Evolutionary conservation across 805 yeast species (phyloP).

Genomic region (Starmerella vitae): DNA sequence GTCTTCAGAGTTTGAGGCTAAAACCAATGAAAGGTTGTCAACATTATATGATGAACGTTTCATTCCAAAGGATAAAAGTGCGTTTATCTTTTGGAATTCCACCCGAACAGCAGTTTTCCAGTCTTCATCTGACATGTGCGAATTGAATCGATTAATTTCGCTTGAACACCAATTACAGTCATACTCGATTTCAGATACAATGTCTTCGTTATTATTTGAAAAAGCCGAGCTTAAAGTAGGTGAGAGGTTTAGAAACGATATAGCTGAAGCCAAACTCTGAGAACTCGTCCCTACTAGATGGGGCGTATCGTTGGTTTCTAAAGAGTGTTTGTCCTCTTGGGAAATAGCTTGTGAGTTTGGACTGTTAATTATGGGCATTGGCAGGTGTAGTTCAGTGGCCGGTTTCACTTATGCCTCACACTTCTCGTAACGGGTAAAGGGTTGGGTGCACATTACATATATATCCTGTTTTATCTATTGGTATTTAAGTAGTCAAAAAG

Average conservation of each 20-base stretch:
- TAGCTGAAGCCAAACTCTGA: conserved; percentile 3
- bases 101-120: conserved; percentile 5
- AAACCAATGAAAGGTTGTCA: conserved; percentile 7
- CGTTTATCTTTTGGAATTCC: conserved; percentile 11
- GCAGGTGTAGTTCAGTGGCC: too few relatives aligned
- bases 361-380: too few relatives aligned
- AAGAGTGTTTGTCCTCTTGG: too few relatives aligned
- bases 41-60: conserved; percentile 5
- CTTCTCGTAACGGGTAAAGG: too few relatives aligned
- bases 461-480: background rate
- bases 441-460: too few relatives aligned
- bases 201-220: conserved; percentile 10
- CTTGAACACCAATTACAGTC: conserved; percentile 11
- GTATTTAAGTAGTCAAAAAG: too few relatives aligned
- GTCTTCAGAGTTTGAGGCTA: background rate
- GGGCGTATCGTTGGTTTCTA: too few relatives aligned
- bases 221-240: background rate
- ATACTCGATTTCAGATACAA: conserved; percentile 3
- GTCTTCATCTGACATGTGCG: conserved; percentile 1
- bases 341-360: too few relatives aligned
- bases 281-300: background rate
- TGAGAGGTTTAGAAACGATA: conserved; percentile 9
- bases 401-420: too few relatives aligned
- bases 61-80: conserved; percentile 8
- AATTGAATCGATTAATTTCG: background rate